phyloP scores from a whole-genome alignment of 108 stramenopile genomes.

The Fistulifera pelliculosa region DNA sequence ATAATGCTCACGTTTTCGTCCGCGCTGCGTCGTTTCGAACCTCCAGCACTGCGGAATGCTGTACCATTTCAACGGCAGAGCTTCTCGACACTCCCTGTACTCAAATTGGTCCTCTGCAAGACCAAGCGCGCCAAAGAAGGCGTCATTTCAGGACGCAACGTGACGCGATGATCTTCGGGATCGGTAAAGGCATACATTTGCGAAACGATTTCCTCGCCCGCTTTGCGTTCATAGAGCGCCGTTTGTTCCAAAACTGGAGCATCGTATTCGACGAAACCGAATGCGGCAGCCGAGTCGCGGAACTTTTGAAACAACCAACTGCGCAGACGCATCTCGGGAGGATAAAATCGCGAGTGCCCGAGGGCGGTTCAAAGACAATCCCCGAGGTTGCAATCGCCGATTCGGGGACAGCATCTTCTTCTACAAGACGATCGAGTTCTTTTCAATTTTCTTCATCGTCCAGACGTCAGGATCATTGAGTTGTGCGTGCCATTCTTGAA shows the following conservation, averaged over 20 bases:
- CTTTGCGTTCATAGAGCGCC: slow-evolving; percentile 89
- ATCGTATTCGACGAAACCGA: slow-evolving; percentile 95
- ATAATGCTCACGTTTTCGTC: slow-evolving; percentile 93
- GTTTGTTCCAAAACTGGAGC: slow-evolving; percentile 91
- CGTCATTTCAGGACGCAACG: slow-evolving; percentile 95
- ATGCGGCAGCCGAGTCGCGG: slow-evolving; percentile 58
- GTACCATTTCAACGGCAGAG: slow-evolving; percentile 92
- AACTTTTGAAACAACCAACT: slow-evolving; percentile 90
- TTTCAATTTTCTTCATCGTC: slow-evolving; percentile 41
- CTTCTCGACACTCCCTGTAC: slow-evolving; percentile 61
- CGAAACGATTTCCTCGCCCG: slow-evolving; percentile 94
- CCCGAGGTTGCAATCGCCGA: neutral
- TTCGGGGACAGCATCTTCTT: slow-evolving; percentile 6
- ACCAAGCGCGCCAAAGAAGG: slow-evolving; percentile 95
- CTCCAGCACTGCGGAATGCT: slow-evolving; percentile 93
- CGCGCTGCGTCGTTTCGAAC: slow-evolving; percentile 94
- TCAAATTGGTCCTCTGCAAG: slow-evolving; percentile 70
- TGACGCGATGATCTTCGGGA: slow-evolving; percentile 77
- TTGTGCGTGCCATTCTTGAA: slow-evolving; percentile 19
- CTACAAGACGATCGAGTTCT: slow-evolving; percentile 37
- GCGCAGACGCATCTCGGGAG: slow-evolving; percentile 80
- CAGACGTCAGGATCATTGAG: slow-evolving; percentile 23
- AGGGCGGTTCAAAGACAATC: slow-evolving; percentile 52
- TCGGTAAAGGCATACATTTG: slow-evolving; percentile 95
- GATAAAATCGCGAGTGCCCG: slow-evolving; percentile 96